A percentile compares a stretch with the other conserved stretches of the same genome.
Evolutionary conservation across 805 yeast species (phyloP).

Genomic region (Cyberlindnera maritima): DNA sequence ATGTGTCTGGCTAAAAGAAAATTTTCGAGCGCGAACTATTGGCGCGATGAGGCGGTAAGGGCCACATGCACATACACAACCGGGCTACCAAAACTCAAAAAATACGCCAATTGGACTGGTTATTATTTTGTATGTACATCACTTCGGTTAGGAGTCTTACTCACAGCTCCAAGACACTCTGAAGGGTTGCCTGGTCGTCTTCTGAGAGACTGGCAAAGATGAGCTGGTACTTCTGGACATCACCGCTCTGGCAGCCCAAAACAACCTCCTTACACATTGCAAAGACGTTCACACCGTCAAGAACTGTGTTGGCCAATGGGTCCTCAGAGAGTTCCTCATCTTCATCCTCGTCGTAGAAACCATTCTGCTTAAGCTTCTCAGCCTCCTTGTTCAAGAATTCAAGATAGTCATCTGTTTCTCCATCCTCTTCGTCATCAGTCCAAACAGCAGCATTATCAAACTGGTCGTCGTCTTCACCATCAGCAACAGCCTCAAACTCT

Average conservation of each 20-base stretch:
- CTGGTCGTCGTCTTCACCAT: conserved; percentile 29
- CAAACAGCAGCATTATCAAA: conserved; percentile 26
- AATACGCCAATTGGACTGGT: too few relatives aligned
- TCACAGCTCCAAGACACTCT: conserved; percentile 30
- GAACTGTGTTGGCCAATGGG: conserved; percentile 72
- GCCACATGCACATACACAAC: conserved; percentile 1
- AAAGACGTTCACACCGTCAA: conserved; percentile 75
- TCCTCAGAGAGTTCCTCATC: conserved; percentile 82
- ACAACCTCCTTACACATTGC: conserved; percentile 59
- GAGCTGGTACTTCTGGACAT: conserved; percentile 45
- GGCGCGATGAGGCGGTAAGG: conserved; percentile 17
- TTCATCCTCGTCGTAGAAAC: conserved; percentile 38
- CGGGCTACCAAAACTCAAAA: too few relatives aligned
- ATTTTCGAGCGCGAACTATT: conserved; percentile 13
- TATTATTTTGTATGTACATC: neutral
- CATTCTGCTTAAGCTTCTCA: conserved; percentile 34
- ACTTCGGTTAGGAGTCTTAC: neutral
- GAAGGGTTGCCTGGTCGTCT: conserved; percentile 35
- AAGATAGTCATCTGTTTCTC: conserved; percentile 43
- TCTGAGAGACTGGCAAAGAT: conserved; percentile 40
- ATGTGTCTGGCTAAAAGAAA: conserved; percentile 4
- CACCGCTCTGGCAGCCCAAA: conserved; percentile 44
- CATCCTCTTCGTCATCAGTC: conserved; percentile 26
- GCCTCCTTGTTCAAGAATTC: conserved; percentile 47
- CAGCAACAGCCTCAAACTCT: conserved; percentile 31